Evolutionary conservation across 116 monocot species (phyloP), one percentile per base, ranked within the genome.

Genomic region (Zostera marina): DNA sequence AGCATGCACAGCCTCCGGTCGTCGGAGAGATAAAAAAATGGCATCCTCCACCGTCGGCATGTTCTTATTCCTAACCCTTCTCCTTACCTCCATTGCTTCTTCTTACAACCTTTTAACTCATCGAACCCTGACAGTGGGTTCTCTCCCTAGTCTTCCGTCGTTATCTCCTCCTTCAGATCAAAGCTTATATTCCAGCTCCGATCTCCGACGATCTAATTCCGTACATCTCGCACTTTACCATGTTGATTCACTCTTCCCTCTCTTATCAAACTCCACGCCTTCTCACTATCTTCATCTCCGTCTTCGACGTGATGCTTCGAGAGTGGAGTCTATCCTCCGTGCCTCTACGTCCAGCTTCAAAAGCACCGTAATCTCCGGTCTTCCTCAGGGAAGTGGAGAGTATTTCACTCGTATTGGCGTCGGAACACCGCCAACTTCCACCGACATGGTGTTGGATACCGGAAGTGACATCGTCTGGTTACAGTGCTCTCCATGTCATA

Each of bases 391-490:
- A 7, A 91, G 82, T 56, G 85, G 85, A 13, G 85, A 85, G 77
- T 91, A 85, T 63, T 85, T 91, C 68, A 72, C 84, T 24, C 69
- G 66, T 21, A 66, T 91, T 60, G 91, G 85, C 8, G 56, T 91
- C 58, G 91, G 85, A 8, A 81, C 84, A 15, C 91, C 85, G 6
- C 62, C 66, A 8, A 47, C 42, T 44, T 32, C 42, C 54, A 66
- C 70, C 54, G 76, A 44, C 68, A 70, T 91, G 76, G 91, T 91
- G 24, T 72, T 91, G 38, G 91, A 91, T 74, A 85, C 91, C 56
- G 85, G 85, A n/a, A 82, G 82, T 74, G 85, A 85, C 72, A 56
- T 91, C 12, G 76, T 85, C 3, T 91, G 91, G 91, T 16, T 85
- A 12, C 91, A 85, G 61, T 91, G 85, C 71, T 47, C 76, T 2